Percentiles rank a stretch among this genome's conserved stretches.
Evolutionary conservation across 2,329 filamentous ascomycete genomes (phyloP).

Genomic region (Aspergillus ibericus): DNA sequence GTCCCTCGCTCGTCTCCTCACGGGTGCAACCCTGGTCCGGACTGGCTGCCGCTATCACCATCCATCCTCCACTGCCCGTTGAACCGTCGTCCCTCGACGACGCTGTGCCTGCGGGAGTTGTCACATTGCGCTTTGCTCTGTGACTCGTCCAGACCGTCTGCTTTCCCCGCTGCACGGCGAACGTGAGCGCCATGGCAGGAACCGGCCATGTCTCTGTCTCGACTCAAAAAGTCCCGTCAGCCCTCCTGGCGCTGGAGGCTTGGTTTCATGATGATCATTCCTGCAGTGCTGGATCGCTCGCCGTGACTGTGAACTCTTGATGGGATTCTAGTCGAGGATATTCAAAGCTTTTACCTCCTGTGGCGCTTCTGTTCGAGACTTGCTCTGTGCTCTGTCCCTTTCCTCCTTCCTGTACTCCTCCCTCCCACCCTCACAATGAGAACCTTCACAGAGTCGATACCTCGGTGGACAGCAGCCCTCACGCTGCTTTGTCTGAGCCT

Average conservation of each 20-base stretch:
- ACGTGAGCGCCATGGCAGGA: slow-evolving; percentile 19
- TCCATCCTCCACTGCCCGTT: slow-evolving; percentile 1
- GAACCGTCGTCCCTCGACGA: slow-evolving; percentile 3
- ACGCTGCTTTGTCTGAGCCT: slow-evolving; percentile 39
- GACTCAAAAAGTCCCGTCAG: slow-evolving; percentile 35
- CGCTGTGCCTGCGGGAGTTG: slow-evolving; percentile 28
- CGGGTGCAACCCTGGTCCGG: slow-evolving; percentile 10
- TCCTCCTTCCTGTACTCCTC: slow-evolving; percentile 4
- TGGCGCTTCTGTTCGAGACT: neutral
- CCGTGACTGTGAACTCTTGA: slow-evolving; percentile 3
- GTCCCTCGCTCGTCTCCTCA: neutral
- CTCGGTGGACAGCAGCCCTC: slow-evolving; percentile 29
- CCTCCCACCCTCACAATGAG: slow-evolving; percentile 26
- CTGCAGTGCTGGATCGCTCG: slow-evolving; percentile 1
- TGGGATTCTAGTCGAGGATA: slow-evolving; percentile 5
- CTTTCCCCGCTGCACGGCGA: slow-evolving; percentile 12
- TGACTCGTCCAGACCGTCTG: slow-evolving; percentile 26
- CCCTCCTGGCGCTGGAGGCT: slow-evolving; percentile 26
- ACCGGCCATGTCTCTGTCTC: slow-evolving; percentile 16
- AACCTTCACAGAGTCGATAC: slow-evolving; percentile 25
- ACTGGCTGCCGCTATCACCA: too few species aligned
- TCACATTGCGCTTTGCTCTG: slow-evolving; percentile 31
- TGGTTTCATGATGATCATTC: slow-evolving; percentile 21
- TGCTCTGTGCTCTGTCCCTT: slow-evolving; percentile 3
- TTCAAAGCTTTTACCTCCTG: neutral